Evolutionary conservation across 2,329 filamentous ascomycete genomes (phyloP).

Genomic region (Polychaeton citri): DNA sequence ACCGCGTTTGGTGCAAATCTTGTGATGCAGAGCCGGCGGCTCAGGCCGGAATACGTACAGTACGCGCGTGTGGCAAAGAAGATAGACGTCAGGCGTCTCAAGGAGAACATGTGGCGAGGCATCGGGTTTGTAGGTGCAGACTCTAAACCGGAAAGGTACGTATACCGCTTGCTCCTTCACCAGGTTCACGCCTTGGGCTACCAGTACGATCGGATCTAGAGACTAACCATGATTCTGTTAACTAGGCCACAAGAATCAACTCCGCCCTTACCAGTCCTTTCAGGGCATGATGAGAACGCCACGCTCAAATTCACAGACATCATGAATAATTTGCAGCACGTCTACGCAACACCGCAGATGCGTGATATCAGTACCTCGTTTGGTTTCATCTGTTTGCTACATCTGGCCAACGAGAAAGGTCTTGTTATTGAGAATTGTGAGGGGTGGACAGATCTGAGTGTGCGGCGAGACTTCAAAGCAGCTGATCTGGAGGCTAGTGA

Average conservation of each 20-base stretch:
- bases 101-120: constrained; percentile 53
- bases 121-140: constrained; percentile 31
- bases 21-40: constrained; percentile 46
- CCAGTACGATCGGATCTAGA: neutral
- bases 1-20: constrained; percentile 50
- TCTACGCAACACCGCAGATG: constrained; percentile 78
- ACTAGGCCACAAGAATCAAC: constrained; percentile 4
- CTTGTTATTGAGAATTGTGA: constrained; percentile 57
- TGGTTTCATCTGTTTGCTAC: constrained; percentile 86
- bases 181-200: neutral
- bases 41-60: constrained; percentile 52
- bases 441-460: constrained; percentile 34
- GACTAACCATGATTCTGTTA: neutral
- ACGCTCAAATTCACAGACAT: constrained; percentile 76
- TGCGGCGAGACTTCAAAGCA: constrained; percentile 32
- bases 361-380: constrained; percentile 86
- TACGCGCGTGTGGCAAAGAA: constrained; percentile 55
- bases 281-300: constrained; percentile 26
- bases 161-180: neutral
- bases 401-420: constrained; percentile 87
- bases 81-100: constrained; percentile 50
- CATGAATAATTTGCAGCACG: constrained; percentile 74
- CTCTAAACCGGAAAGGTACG: constrained; percentile 12
- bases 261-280: constrained; percentile 21
- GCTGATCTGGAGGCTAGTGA: neutral